A percentile compares a stretch with the other conserved stretches of the same genome.
Conservation (phyloP, 176 grass and related monocot species). For the Triticum timopheevii region DNA sequence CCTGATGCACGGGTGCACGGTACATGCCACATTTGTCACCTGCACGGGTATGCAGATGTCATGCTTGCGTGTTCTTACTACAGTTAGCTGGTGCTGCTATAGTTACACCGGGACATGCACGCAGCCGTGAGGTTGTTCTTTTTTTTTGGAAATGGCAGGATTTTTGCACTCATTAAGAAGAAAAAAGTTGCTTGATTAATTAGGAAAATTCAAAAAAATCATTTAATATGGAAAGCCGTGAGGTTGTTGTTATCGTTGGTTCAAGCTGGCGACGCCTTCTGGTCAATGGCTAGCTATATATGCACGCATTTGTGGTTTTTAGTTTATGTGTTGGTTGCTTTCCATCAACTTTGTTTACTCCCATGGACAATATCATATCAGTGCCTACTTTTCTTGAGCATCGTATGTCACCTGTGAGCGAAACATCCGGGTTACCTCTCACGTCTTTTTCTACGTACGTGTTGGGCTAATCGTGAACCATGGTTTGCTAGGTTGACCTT, state of each 20-base stretch:
- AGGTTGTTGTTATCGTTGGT: not conserved
- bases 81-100: not conserved
- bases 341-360: not conserved
- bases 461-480: not conserved
- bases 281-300: not conserved
- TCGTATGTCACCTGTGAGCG: not conserved
- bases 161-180: too few species aligned
- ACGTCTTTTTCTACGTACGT: not conserved
- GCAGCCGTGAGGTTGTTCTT: too few species aligned
- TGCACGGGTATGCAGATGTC: not conserved
- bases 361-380: too few species aligned
- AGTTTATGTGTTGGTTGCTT: not conserved
- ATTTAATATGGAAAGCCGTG: not conserved
- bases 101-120: too few species aligned
- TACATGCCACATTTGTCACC: not conserved
- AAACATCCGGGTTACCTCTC: too few species aligned
- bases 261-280: not conserved
- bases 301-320: not conserved
- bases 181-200: too few species aligned
- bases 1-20: not conserved
- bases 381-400: not conserved
- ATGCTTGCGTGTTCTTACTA: not conserved
- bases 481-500: not conserved
- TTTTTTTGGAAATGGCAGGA: too few species aligned
- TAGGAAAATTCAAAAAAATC: too few species aligned